phyloP scores from a whole-genome alignment of 2,329 filamentous ascomycete genomes.

The Ustulina deusta region DNA sequence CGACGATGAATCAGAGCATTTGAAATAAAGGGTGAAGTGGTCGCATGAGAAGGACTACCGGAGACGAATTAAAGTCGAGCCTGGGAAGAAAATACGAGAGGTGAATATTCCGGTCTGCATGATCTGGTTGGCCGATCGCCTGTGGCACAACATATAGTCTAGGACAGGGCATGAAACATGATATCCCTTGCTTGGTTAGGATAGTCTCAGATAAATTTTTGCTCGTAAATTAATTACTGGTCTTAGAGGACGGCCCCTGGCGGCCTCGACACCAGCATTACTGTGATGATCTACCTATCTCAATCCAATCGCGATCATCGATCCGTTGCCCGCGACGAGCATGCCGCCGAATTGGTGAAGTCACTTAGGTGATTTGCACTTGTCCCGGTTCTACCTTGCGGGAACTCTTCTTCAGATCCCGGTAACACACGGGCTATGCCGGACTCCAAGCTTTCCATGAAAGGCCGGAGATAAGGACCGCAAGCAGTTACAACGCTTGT shows the following conservation, averaged over 20 bases:
- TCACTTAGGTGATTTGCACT: slow-evolving; percentile 33
- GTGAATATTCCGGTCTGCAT: neutral
- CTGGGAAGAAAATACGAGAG: neutral
- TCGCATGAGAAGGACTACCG: neutral
- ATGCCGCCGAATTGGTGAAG: slow-evolving; percentile 32
- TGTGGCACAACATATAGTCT: slow-evolving; percentile 4
- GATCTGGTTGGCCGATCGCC: neutral
- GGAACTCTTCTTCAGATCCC: slow-evolving; percentile 32
- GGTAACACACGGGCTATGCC: slow-evolving; percentile 37
- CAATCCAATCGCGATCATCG: slow-evolving; percentile 16
- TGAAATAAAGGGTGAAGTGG: neutral
- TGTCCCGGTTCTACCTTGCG: slow-evolving; percentile 19
- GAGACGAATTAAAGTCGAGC: neutral
- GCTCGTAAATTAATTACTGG: slow-evolving; percentile 4
- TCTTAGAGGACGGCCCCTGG: neutral
- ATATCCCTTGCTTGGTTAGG: slow-evolving; percentile 19
- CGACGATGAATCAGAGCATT: neutral
- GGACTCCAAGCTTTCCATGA: slow-evolving; percentile 42
- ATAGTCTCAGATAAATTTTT: slow-evolving; percentile 5
- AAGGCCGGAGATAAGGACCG: slow-evolving; percentile 37
- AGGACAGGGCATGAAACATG: slow-evolving; percentile 19
- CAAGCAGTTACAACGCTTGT: slow-evolving; percentile 39
- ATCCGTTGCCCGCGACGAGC: slow-evolving; percentile 27
- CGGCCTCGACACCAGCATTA: slow-evolving; percentile 10
- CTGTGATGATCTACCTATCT: too few relatives aligned